Evolutionary conservation across 306 rosid genomes (phyloP).

Genomic region (Dicorynia guianensis): DNA sequence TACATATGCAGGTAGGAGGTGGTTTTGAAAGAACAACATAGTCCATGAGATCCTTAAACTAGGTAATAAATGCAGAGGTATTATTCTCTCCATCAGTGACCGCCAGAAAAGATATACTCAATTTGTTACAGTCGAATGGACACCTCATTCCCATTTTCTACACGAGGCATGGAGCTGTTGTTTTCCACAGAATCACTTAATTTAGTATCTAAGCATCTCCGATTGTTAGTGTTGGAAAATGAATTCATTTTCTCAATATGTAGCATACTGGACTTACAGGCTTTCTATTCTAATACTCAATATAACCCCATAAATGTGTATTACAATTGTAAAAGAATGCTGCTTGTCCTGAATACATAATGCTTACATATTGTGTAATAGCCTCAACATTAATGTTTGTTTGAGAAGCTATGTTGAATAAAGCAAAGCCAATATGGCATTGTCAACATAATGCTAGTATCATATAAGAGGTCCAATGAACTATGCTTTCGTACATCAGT

Average conservation of each 20-base stretch:
- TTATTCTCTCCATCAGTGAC: conserved; percentile 47
- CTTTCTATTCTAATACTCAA: conserved; percentile 49
- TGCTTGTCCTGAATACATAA: conserved; percentile 55
- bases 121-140: conserved; percentile 52
- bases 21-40: conserved; percentile 79
- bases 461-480: too few species aligned
- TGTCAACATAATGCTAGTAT: neutral
- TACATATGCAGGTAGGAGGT: conserved; percentile 96
- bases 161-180: conserved; percentile 58
- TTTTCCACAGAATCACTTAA: conserved; percentile 41
- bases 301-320: conserved; percentile 44
- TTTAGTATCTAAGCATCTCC: conserved; percentile 54
- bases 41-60: conserved; percentile 43
- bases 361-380: conserved; percentile 49
- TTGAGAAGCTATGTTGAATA: conserved; percentile 52
- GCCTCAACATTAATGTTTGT: conserved; percentile 48
- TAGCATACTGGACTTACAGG: conserved; percentile 49
- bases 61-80: conserved; percentile 60
- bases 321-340: conserved; percentile 61
- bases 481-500: too few species aligned
- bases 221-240: conserved; percentile 56
- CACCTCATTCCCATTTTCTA: conserved; percentile 44
- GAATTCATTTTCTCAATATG: conserved; percentile 54
- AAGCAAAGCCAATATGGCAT: conserved; percentile 39
- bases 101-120: conserved; percentile 56